Base-by-base conservation (phyloP, 148 eudicot genomes). In the Tetragonia tetragonoides region DNA sequence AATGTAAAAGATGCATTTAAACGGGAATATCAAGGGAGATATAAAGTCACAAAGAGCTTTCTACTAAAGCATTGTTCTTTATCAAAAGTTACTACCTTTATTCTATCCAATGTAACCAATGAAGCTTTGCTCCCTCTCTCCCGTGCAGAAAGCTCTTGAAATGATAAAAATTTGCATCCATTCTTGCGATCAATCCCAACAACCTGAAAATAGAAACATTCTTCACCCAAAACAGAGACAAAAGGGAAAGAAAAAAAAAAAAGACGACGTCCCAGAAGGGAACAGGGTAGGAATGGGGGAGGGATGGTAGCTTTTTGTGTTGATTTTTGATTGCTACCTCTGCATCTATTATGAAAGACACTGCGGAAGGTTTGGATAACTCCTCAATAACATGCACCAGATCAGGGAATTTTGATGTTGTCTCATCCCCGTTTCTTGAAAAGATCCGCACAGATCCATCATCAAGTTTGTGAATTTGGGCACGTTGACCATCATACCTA, bases 401-500 rank as follows among this genome's bases (percentile, higher is more conserved):
- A 85, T 96, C 98, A 20, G 99, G 98, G 79, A 93, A 96, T 72
- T 85, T 93, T 38, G 87, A 82, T 62, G 99, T 90, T 59, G 98
- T 90, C 84, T 96, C 97, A 74, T 96, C 99, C 77, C 99, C 98
- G 68, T 91, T 96, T 79, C 99, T 85, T 75, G 99, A 96, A 87
- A 90, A 96, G 80, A 96, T 85, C 67, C 79, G 93, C 41, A 96
- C 81, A 74, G 93, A 90, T 79, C 98, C 98, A 90, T 96, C 95
- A 73, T 77, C 82, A 66, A 90, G 81, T 85, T 86, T 87, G 81
- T 96, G 99, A 82, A 96, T 91, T 83, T 96, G 99, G 76, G 99
- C 98, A 73, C 99, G 92, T 82, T 96, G 99, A 70, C 99, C 99
- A 88, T 96, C 99, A 86, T 96, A 96, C 88, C 98, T 95, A 75